Base-by-base conservation (phyloP, 768 basidiomycete species). In the Pholiota microspora region DNA sequence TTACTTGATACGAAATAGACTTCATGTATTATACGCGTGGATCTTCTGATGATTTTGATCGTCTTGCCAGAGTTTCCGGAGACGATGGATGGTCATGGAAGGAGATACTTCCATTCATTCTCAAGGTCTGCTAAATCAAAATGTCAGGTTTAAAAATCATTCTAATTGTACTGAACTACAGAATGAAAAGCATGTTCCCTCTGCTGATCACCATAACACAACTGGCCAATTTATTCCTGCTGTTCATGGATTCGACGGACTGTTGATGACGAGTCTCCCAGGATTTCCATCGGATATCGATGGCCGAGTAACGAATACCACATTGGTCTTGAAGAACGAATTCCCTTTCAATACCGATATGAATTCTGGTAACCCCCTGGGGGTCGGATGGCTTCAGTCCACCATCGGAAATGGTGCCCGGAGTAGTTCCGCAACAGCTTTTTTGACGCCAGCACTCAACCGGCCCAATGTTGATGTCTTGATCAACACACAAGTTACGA, bases 21-120 rank as follows among this genome's bases (percentile, higher is more conserved):
- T 61, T 58, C 16, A 71, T 74, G 68, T 55, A 63, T 28, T 72
- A 70, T 51, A 67, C 68, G 18, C 65, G 71, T 24, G 73, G 72
- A 4, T 59, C 70, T 3, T 52, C 58, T 21, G 69, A 69, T 29
- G 72, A 74, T 54, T 65, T 56, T 44, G 57, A 65, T 40, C 49
- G 60, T 8, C 53, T 59, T 44, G 70, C 72, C 1, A 48, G 54
- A 2, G 57, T 70, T 16, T 67, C 71, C n/a, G 67, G 64, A 0
- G 72, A 75, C 55, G 25, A 52, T 1, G 70, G 72, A 1, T 75
- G 74, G 74, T 60, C 68, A 8, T 75, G 72, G 73, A 48, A 64
- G 7, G 60, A 57, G 3, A 58, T 75, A 16, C 58, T 63, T 13
- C 64, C 64, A 3, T 74, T 69, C 42, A 61, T 70, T 38, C 49